phyloP scores from a whole-genome alignment of 805 yeast species.

The Millerozyma miso region DNA sequence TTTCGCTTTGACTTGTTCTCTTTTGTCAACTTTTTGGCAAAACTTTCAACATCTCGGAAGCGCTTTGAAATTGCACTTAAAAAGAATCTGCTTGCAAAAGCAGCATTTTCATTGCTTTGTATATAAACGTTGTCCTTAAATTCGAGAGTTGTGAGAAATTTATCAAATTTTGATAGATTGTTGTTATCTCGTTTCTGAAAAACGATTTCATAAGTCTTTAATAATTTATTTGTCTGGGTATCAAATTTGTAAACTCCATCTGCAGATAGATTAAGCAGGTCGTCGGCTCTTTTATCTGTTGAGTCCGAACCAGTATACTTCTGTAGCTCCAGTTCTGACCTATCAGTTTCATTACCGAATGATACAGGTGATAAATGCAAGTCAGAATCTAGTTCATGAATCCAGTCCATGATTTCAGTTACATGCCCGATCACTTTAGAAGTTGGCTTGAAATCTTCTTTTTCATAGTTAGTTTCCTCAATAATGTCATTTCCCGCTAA shows the following conservation, averaged over 20 bases:
- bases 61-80: constrained; percentile 56
- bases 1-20: constrained; percentile 54
- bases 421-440: constrained; percentile 41
- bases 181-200: constrained; percentile 10
- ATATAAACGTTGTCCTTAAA: constrained; percentile 22
- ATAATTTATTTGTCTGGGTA: constrained; percentile 12
- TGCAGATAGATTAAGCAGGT: not conserved
- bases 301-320: constrained; percentile 2
- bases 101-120: constrained; percentile 16
- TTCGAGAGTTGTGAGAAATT: constrained; percentile 18
- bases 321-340: not conserved
- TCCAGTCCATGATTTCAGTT: constrained; percentile 44
- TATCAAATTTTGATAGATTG: constrained; percentile 11
- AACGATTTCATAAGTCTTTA: constrained; percentile 13
- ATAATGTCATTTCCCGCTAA: not conserved
- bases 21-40: constrained; percentile 80
- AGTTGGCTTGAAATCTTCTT: constrained; percentile 21
- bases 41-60: constrained; percentile 82
- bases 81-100: constrained; percentile 25
- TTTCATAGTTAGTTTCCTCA: constrained; percentile 1
- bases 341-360: not conserved
- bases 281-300: constrained; percentile 6
- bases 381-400: constrained; percentile 23
- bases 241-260: constrained; percentile 9
- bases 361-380: constrained; percentile 1